A percentile compares a stretch with the other conserved stretches of the same genome.
phyloP scores from a whole-genome alignment of 129 eudicot genomes.

The Escallonia herrerae region DNA sequence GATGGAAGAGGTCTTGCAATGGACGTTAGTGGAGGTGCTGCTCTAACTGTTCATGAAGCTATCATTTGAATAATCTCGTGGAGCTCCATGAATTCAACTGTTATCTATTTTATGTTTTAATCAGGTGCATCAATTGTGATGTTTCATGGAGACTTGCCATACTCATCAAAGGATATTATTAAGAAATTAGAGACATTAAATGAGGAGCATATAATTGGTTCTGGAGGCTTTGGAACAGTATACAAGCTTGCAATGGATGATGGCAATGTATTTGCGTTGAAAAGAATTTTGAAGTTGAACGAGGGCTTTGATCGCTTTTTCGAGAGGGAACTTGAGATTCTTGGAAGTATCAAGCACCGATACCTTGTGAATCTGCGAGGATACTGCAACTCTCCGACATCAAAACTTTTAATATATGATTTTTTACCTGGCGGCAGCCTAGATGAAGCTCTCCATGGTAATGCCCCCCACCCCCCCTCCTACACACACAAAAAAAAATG shows the following conservation, averaged over 20 bases:
- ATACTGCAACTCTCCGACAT: conserved; percentile 93
- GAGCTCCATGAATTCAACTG: background rate
- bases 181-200: conserved; percentile 74
- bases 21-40: conserved; percentile 84
- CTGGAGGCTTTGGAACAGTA: conserved; percentile 96
- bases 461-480: background rate
- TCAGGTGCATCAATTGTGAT: conserved; percentile 97
- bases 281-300: conserved; percentile 77
- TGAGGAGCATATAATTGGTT: conserved; percentile 89
- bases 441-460: conserved; percentile 99
- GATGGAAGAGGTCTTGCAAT: conserved; percentile 68
- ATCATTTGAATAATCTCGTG: background rate
- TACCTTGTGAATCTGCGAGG: conserved; percentile 89
- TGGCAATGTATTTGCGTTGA: conserved; percentile 88
- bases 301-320: conserved; percentile 97
- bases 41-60: conserved; percentile 10
- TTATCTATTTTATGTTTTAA: conserved; percentile 5
- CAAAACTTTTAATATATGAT: conserved; percentile 83
- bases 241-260: conserved; percentile 97
- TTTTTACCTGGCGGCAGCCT: conserved; percentile 91
- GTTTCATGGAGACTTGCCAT: conserved; percentile 99
- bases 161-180: conserved; percentile 88
- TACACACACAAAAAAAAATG: too few relatives aligned
- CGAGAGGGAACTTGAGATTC: conserved; percentile 94
- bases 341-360: conserved; percentile 92